Evolutionary conservation across 2,329 filamentous ascomycete genomes (phyloP).

Genomic region (Podosphaera fusca): DNA sequence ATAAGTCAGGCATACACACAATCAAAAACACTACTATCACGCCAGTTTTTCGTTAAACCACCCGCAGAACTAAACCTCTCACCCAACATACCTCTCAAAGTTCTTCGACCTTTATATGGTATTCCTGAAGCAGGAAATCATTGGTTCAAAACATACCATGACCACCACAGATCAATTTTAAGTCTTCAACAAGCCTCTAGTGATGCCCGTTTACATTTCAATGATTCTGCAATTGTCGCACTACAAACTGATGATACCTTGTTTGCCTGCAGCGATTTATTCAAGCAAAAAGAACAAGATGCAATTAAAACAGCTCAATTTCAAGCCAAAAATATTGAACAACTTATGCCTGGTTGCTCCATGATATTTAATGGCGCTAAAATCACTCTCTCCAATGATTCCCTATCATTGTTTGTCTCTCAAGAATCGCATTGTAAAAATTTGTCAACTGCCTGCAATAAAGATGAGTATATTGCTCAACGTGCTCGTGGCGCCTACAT

Average conservation of each 20-base stretch:
- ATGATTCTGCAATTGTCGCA: slow-evolving; percentile 1
- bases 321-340: background rate
- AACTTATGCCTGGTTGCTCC: background rate
- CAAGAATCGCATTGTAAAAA: background rate
- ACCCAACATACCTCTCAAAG: background rate
- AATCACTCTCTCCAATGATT: background rate
- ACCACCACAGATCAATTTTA: slow-evolving; percentile 1
- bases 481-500: background rate
- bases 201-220: slow-evolving; percentile 1
- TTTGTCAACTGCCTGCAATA: background rate
- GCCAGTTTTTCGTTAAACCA: background rate
- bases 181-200: background rate
- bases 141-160: background rate
- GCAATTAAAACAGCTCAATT: background rate
- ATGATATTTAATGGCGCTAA: slow-evolving; percentile 2
- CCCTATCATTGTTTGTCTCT: background rate
- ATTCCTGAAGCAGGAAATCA: too few species aligned
- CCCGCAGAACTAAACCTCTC: background rate
- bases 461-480: background rate
- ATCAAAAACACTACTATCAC: background rate
- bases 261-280: background rate
- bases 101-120: background rate
- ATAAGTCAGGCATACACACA: background rate
- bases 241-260: slow-evolving; percentile 3
- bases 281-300: background rate